Conservation (phyloP, 345 rosid genomes). For the Euclidium syriacum region DNA sequence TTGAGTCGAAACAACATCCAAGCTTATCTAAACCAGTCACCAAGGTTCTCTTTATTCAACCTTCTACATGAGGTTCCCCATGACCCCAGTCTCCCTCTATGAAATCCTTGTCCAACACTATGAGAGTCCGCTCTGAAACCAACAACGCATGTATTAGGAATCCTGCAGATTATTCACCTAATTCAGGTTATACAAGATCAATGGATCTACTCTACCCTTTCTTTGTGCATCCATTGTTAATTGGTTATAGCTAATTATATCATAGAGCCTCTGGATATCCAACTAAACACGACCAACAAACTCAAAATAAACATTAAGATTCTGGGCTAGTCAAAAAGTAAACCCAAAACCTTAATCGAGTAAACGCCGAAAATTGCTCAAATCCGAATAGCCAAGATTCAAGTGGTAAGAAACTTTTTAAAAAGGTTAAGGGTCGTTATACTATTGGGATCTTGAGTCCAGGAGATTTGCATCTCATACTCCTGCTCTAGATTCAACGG, state of each 20-base stretch:
- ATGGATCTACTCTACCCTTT: neutral
- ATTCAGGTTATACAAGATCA: neutral
- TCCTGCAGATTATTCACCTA: neutral
- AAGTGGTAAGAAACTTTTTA: neutral
- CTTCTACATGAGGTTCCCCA: conserved; percentile 71
- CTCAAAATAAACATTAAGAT: neutral
- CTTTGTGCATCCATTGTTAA: neutral
- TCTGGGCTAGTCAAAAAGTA: neutral
- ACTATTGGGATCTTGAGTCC: conserved; percentile 93
- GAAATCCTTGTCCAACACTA: conserved; percentile 71
- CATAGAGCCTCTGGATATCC: neutral
- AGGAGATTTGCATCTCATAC: conserved; percentile 76
- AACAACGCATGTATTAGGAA: neutral
- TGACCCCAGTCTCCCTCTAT: conserved; percentile 47
- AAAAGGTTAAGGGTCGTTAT: neutral
- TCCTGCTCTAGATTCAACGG: conserved; percentile 81
- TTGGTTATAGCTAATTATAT: neutral
- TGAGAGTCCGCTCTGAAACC: conserved; percentile 77
- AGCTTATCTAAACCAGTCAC: neutral
- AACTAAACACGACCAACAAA: neutral
- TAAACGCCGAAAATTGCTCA: neutral
- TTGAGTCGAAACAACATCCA: too few relatives aligned
- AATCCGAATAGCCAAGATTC: neutral
- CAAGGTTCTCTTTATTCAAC: conserved; percentile 28
- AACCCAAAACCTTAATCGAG: conserved; percentile 12